Evolutionary conservation across 192 early-diverging fungal genomes (phyloP).

Genomic region (Backusella luteola): DNA sequence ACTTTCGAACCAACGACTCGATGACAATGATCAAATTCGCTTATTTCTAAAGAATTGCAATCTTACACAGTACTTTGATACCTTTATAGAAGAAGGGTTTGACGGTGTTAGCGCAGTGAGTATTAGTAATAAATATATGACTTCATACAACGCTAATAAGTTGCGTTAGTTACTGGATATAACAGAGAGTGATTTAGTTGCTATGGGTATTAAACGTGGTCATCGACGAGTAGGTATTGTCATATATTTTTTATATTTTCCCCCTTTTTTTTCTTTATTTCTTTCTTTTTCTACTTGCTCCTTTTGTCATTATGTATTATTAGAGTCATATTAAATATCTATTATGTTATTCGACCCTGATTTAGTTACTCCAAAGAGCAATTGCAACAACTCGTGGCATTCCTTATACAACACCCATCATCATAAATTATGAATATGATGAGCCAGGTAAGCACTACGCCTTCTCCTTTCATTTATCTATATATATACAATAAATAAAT

Average conservation of each 20-base stretch:
- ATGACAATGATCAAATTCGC: conserved; percentile 11
- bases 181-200: conserved; percentile 35
- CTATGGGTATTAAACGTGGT: conserved; percentile 37
- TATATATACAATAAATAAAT: background rate
- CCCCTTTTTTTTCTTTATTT: background rate
- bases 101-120: conserved; percentile 36
- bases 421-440: background rate
- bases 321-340: background rate
- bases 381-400: conserved; percentile 12
- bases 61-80: conserved; percentile 33
- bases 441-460: background rate
- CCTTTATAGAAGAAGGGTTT: conserved; percentile 39
- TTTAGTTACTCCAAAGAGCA: conserved; percentile 38
- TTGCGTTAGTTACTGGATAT: conserved; percentile 36
- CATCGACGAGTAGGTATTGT: conserved; percentile 39
- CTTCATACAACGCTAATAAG: background rate
- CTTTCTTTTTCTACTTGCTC: background rate
- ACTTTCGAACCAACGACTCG: background rate
- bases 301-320: background rate
- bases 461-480: background rate
- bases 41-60: conserved; percentile 22
- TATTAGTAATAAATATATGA: background rate
- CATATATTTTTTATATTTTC: background rate
- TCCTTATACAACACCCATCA: background rate
- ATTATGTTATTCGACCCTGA: background rate